Conservation (phyloP, 108 stramenopile genomes). For the Nannochloropsis granulata region DNA sequence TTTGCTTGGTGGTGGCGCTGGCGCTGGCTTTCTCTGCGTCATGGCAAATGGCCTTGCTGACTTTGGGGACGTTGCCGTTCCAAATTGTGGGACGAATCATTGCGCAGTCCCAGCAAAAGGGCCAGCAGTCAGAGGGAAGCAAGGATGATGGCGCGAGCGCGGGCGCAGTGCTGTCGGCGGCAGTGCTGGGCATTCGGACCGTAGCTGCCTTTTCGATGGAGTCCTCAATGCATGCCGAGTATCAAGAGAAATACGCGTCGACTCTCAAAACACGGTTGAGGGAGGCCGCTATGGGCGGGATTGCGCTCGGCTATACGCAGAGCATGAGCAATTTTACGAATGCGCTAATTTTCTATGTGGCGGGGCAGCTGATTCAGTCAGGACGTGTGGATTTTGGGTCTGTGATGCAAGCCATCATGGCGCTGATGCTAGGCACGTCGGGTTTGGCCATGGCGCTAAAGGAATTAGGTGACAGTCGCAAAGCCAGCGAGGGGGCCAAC, state of each 20-base stretch:
- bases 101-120: conserved; percentile 24
- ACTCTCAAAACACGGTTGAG: too few species aligned
- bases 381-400: not conserved
- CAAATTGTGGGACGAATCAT: conserved; percentile 23
- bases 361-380: not conserved
- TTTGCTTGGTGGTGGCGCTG: conserved; percentile 22
- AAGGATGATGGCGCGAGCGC: conserved; percentile 39
- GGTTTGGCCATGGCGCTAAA: not conserved
- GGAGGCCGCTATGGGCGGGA: not conserved
- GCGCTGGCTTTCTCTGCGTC: conserved; percentile 31
- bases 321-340: not conserved
- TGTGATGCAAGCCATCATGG: not conserved
- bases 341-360: not conserved
- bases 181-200: conserved; percentile 44
- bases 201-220: conserved; percentile 31
- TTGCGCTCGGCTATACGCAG: not conserved
- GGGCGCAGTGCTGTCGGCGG: conserved; percentile 43
- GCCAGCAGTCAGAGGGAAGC: conserved; percentile 19
- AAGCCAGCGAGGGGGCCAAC: not conserved
- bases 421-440: not conserved
- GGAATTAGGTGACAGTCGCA: not conserved
- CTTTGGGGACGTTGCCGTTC: conserved; percentile 36
- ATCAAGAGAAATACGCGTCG: not conserved
- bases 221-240: not conserved
- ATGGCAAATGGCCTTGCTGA: conserved; percentile 33